Conservation (phyloP, 2,329 filamentous ascomycete species). For the Zalaria obscura region DNA sequence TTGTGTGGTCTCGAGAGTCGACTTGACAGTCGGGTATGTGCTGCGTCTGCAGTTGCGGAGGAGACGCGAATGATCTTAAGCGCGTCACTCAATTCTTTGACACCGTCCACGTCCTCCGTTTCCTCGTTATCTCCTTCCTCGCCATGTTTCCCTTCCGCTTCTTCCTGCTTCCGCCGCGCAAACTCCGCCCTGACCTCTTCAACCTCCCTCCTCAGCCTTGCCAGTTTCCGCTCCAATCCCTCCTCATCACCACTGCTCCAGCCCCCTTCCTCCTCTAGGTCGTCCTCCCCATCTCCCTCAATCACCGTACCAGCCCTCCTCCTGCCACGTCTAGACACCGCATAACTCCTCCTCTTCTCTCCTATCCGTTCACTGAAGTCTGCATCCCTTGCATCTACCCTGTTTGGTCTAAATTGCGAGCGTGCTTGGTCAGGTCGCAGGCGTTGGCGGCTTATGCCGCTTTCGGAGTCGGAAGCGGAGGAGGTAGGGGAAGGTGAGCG, state of each 20-base stretch:
- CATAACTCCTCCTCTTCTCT: slow-evolving; percentile 72
- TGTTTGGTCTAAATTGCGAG: slow-evolving; percentile 59
- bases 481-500: slow-evolving; percentile 9
- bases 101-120: slow-evolving; percentile 18
- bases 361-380: slow-evolving; percentile 86
- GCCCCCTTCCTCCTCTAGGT: slow-evolving; percentile 43
- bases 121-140: slow-evolving; percentile 27
- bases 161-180: slow-evolving; percentile 25
- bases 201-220: slow-evolving; percentile 69
- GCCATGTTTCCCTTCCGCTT: slow-evolving; percentile 21
- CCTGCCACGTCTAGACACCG: slow-evolving; percentile 53
- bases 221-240: slow-evolving; percentile 62
- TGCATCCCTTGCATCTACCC: slow-evolving; percentile 61
- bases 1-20: slow-evolving; percentile 1
- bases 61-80: slow-evolving; percentile 5
- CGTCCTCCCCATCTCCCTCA: slow-evolving; percentile 10
- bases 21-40: slow-evolving; percentile 4
- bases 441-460: slow-evolving; percentile 57
- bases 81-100: slow-evolving; percentile 5
- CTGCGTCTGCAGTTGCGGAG: slow-evolving; percentile 3
- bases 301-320: slow-evolving; percentile 41
- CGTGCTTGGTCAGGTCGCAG: slow-evolving; percentile 69
- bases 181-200: slow-evolving; percentile 48
- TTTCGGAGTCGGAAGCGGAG: slow-evolving; percentile 36
- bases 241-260: slow-evolving; percentile 75